Conservation (phyloP, 2,329 filamentous ascomycete genomes). For the Beauveria pseudobassiana region DNA sequence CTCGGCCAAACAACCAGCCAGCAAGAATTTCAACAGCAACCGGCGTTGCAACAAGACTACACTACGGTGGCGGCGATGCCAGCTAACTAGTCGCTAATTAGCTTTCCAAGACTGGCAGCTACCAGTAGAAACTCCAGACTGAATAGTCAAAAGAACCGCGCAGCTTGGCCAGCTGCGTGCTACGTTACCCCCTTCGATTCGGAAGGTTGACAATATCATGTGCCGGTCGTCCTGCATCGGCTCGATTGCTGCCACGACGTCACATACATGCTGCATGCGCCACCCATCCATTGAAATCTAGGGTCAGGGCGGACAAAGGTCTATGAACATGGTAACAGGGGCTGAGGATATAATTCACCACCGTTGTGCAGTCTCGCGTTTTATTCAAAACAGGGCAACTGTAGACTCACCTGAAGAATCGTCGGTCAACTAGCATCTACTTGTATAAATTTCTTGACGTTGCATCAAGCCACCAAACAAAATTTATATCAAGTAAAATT, state of each 20-base stretch:
- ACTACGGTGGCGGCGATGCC: too few species aligned
- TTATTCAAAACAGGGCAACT: too few species aligned
- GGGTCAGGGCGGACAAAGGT: too few species aligned
- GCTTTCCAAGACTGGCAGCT: too few species aligned
- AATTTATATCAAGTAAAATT: background rate
- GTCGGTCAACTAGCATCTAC: background rate
- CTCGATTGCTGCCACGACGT: background rate
- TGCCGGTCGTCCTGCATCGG: background rate
- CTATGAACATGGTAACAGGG: background rate
- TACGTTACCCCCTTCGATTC: background rate
- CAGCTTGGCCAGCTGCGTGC: background rate
- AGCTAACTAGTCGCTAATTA: too few species aligned
- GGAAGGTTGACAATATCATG: background rate
- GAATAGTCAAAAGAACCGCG: background rate
- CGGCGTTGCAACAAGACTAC: too few species aligned
- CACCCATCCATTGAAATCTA: background rate
- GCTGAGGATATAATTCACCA: too few species aligned
- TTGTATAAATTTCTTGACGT: background rate
- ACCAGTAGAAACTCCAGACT: background rate
- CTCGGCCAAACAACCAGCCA: background rate
- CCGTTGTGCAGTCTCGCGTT: too few species aligned
- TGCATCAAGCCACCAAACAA: background rate
- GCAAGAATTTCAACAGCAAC: too few species aligned
- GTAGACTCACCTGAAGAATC: background rate
- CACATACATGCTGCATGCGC: constrained; percentile 5